A percentile compares a stretch with the other conserved stretches of the same genome.
Evolutionary conservation across 1,284 basidiomycete species (phyloP).

Genomic region (Irpex lacteus): DNA sequence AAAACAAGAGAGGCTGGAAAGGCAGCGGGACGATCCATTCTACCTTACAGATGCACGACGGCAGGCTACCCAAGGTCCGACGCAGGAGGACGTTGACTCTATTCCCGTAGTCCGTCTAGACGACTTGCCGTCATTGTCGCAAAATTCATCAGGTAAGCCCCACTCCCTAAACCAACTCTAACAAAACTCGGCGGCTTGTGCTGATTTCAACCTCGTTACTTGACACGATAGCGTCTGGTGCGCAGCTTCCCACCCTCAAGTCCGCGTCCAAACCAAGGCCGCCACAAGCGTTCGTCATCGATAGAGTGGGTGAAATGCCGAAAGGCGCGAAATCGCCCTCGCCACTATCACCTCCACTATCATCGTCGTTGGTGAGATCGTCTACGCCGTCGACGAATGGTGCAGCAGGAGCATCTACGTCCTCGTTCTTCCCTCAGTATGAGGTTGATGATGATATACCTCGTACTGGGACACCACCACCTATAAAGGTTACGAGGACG

Average conservation of each 20-base stretch:
- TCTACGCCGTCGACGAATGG: slow-evolving; percentile 21
- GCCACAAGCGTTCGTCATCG: slow-evolving; percentile 53
- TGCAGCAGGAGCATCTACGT: slow-evolving; percentile 27
- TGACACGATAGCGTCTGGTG: slow-evolving; percentile 5
- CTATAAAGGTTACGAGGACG: slow-evolving; percentile 70
- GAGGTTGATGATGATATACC: slow-evolving; percentile 46
- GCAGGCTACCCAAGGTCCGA: slow-evolving; percentile 27
- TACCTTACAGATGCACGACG: slow-evolving; percentile 73
- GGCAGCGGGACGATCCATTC: slow-evolving; percentile 82
- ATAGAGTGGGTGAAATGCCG: slow-evolving; percentile 86
- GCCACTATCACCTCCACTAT: slow-evolving; percentile 15
- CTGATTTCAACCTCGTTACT: no score
- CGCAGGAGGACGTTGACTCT: slow-evolving; percentile 68
- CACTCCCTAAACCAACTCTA: neutral
- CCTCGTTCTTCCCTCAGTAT: slow-evolving; percentile 57
- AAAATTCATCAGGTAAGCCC: slow-evolving; percentile 29
- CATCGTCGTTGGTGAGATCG: slow-evolving; percentile 19
- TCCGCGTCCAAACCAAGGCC: slow-evolving; percentile 21
- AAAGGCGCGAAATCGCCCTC: slow-evolving; percentile 38
- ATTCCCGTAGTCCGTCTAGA: slow-evolving; percentile 86
- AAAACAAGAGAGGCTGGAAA: slow-evolving; percentile 70
- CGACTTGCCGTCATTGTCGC: slow-evolving; percentile 50
- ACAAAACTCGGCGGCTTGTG: neutral
- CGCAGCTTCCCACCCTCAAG: slow-evolving; percentile 29
- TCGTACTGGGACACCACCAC: slow-evolving; percentile 31